phyloP scores from a whole-genome alignment of 352 stramenopile genomes.

The Plasmopara muralis region DNA sequence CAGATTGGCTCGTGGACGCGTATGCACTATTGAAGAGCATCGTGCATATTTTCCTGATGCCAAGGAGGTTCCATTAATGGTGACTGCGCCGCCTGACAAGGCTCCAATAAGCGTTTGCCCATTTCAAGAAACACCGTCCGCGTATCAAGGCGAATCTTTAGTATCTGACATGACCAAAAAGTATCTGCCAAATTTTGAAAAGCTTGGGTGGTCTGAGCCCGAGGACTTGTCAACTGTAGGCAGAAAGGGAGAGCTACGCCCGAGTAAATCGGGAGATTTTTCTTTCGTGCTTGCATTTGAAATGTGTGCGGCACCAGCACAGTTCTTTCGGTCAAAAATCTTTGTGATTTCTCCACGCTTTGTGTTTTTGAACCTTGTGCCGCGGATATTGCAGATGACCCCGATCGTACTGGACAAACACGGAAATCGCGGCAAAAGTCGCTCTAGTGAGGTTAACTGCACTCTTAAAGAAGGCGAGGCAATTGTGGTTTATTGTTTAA shows the following conservation, averaged over 20 bases:
- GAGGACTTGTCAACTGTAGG: slow-evolving; percentile 70
- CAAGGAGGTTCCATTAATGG: slow-evolving; percentile 62
- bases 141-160: slow-evolving; percentile 51
- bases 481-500: slow-evolving; percentile 60
- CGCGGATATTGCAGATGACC: slow-evolving; percentile 57
- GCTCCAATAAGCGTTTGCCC: slow-evolving; percentile 59
- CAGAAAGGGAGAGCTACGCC: slow-evolving; percentile 61
- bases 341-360: slow-evolving; percentile 71
- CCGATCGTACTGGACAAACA: slow-evolving; percentile 81
- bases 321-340: slow-evolving; percentile 83
- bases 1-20: slow-evolving; percentile 48
- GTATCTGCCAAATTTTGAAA: slow-evolving; percentile 66
- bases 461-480: slow-evolving; percentile 47
- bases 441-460: slow-evolving; percentile 29
- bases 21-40: slow-evolving; percentile 63
- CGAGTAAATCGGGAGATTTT: slow-evolving; percentile 36
- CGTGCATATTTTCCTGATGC: slow-evolving; percentile 55
- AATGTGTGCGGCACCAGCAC: slow-evolving; percentile 61
- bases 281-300: slow-evolving; percentile 79
- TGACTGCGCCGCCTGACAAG: slow-evolving; percentile 49
- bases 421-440: slow-evolving; percentile 30
- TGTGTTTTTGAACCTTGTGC: slow-evolving; percentile 61
- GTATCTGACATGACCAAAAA: slow-evolving; percentile 51
- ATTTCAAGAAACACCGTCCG: slow-evolving; percentile 57
- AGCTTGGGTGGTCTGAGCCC: slow-evolving; percentile 60